These are phyloP conservation scores for Magnusiomyces paraingens DNA, from an alignment of 1,139 yeast genomes.

Conservation along the genomic window DNA sequence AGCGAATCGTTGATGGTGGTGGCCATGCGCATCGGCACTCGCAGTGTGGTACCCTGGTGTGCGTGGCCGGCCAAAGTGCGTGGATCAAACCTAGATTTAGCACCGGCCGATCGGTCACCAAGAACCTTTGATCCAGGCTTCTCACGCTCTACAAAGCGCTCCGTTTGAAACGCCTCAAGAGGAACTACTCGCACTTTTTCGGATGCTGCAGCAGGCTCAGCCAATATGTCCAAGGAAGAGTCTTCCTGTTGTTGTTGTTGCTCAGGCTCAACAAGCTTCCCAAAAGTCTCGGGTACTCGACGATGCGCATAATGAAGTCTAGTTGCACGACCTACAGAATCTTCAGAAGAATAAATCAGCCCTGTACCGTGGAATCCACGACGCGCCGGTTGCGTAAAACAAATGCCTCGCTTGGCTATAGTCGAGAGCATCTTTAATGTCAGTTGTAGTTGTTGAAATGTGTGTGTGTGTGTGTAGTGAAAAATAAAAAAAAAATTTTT, in stretches of 20 bases:
- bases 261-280: slow-evolving; percentile 12
- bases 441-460: too few relatives aligned
- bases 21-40: slow-evolving; percentile 20
- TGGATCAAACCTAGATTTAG: slow-evolving; percentile 7
- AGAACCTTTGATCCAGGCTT: too few relatives aligned
- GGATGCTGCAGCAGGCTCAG: not conserved
- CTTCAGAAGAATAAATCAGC: not conserved
- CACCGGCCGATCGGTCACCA: not conserved
- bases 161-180: slow-evolving; percentile 9
- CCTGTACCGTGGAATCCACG: not conserved
- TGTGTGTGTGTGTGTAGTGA: not conserved
- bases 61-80: slow-evolving; percentile 13
- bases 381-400: too few relatives aligned
- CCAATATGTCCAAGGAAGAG: too few relatives aligned
- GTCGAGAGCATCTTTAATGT: too few relatives aligned
- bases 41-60: slow-evolving; percentile 10
- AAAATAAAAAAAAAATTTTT: not conserved
- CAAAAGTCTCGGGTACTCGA: slow-evolving; percentile 11
- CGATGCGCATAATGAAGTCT: slow-evolving; percentile 13
- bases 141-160: not conserved
- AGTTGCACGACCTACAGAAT: slow-evolving; percentile 8
- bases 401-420: too few relatives aligned
- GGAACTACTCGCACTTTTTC: not conserved
- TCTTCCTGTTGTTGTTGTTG: not conserved
- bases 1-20: slow-evolving; percentile 19